Percentiles rank a stretch among this genome's conserved stretches.
Evolutionary conservation across 371 early-diverging fungal genomes (phyloP).

Genomic region (Nosema muscidifuracis): DNA sequence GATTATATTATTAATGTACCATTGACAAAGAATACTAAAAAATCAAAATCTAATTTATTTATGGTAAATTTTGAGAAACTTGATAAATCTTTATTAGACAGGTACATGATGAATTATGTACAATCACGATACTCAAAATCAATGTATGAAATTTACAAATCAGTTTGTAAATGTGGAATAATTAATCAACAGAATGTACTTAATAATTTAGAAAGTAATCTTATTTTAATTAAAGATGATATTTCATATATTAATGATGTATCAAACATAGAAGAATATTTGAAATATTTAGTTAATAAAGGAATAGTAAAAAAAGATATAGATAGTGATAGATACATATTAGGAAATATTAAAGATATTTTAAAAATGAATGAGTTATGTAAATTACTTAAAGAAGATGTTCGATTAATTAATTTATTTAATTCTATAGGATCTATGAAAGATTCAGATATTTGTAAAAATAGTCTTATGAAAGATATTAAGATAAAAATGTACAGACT

Average conservation of each 20-base stretch:
- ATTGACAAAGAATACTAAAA: not conserved
- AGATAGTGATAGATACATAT: constrained; percentile 14
- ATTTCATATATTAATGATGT: constrained; percentile 25
- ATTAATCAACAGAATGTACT: constrained; percentile 14
- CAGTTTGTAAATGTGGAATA: constrained; percentile 14
- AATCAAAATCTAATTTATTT: constrained; percentile 1
- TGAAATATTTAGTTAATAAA: constrained; percentile 35
- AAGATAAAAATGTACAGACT: constrained; percentile 5
- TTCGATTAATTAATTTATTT: constrained; percentile 38
- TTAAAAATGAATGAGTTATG: constrained; percentile 10
- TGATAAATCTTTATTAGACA: constrained; percentile 12
- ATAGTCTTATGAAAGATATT: constrained; percentile 22
- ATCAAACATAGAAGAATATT: constrained; percentile 37
- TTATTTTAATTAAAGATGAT: constrained; percentile 17
- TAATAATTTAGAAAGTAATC: constrained; percentile 15
- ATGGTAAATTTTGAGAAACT: constrained; percentile 37
- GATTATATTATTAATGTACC: not conserved
- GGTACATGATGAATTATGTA: constrained; percentile 3
- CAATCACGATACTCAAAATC: constrained; percentile 20
- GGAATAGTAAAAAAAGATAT: constrained; percentile 23
- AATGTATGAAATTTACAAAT: constrained; percentile 24
- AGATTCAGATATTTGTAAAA: constrained; percentile 39
- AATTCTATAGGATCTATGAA: not conserved
- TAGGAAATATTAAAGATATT: not conserved
- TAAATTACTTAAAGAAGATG: constrained; percentile 16